Evolutionary conservation across 2,329 filamentous ascomycete species (phyloP), one percentile per base, ranked within the genome.

Genomic region (Pleomassaria siparia): DNA sequence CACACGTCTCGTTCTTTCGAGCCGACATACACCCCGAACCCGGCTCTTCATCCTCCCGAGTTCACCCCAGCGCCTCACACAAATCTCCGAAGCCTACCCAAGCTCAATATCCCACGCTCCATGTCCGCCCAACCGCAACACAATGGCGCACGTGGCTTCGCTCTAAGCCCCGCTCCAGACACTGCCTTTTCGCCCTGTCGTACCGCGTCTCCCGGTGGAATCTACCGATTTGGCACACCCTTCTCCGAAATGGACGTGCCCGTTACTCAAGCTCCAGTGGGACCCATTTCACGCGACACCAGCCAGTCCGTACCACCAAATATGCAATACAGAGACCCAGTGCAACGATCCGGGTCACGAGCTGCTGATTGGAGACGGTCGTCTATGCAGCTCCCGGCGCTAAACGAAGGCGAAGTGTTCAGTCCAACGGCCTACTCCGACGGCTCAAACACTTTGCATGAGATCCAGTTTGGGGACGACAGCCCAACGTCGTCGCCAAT

Each of bases 281-380:
- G 86, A 0, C 88, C 88, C 6, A 78, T 95, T 25, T 80, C 86
- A 36, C 87, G 92, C 42, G 87, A 94, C 63, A 77, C 80, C 39
- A 95, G 90, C 21, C 90, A 96, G 70, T 96, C 91, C 4, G 92
- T 96, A 0, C 92, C 92, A 35, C 92, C 92, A 6, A 86, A 95
- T 73, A 96, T 96, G 91, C 86, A 84, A 67, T 96, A 87, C 76
- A 74, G 75, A 21, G 75, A 80, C 32, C 76, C 77, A 41, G 66
- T 79, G 32, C 56, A 70, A 51, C 77, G 80, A 39, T 67, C 72
- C 29, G 62, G 67, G 24, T 75, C 76, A 5, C 74, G 72, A 13
- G 66, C 67, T n/a, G n/a, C n/a, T 18, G 72, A 76, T 18, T 74
- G 72, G 56, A 72, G 85, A 44, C 82, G 86, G 2, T 86, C 87